A percentile compares a stretch with the other conserved stretches of the same genome.
phyloP scores from a whole-genome alignment of 2,329 filamentous ascomycete species.

The Cryoendolithus antarcticus region DNA sequence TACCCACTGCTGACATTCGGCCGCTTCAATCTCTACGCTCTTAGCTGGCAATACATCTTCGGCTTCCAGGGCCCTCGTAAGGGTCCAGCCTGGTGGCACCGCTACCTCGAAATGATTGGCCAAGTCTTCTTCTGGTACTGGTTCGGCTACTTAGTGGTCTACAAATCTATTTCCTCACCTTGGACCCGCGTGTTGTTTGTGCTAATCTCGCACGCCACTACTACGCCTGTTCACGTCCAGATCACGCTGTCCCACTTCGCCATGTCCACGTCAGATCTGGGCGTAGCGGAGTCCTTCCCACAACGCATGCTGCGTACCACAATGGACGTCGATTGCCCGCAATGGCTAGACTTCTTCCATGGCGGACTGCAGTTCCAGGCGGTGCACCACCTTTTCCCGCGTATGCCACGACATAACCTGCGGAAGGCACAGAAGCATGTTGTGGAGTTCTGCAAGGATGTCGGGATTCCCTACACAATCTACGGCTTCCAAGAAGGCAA shows the following conservation, averaged over 20 bases:
- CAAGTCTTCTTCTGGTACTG: slow-evolving; percentile 55
- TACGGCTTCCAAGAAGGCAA: slow-evolving; percentile 53
- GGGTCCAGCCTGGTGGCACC: slow-evolving; percentile 54
- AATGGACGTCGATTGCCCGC: slow-evolving; percentile 62
- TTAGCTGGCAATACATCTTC: slow-evolving; percentile 55
- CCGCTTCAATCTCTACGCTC: slow-evolving; percentile 59
- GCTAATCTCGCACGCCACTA: slow-evolving; percentile 51
- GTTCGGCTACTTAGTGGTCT: slow-evolving; percentile 55
- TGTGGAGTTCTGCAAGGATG: slow-evolving; percentile 52
- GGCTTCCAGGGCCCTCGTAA: slow-evolving; percentile 43
- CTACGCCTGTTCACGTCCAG: slow-evolving; percentile 58
- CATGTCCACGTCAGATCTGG: slow-evolving; percentile 55
- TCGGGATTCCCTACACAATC: slow-evolving; percentile 49
- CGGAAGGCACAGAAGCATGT: slow-evolving; percentile 48
- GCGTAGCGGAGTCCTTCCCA: slow-evolving; percentile 52
- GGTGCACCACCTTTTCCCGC: slow-evolving; percentile 57
- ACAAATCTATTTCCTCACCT: slow-evolving; percentile 46
- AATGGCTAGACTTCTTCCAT: slow-evolving; percentile 61
- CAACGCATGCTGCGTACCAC: slow-evolving; percentile 60
- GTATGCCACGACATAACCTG: slow-evolving; percentile 57
- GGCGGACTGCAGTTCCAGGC: slow-evolving; percentile 63
- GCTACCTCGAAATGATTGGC: slow-evolving; percentile 51
- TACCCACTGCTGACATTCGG: slow-evolving; percentile 54
- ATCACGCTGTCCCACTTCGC: slow-evolving; percentile 63
- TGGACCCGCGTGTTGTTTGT: slow-evolving; percentile 48